Conservation (phyloP, 2,329 filamentous ascomycete genomes). For the Reticulascus tulasneorum region DNA sequence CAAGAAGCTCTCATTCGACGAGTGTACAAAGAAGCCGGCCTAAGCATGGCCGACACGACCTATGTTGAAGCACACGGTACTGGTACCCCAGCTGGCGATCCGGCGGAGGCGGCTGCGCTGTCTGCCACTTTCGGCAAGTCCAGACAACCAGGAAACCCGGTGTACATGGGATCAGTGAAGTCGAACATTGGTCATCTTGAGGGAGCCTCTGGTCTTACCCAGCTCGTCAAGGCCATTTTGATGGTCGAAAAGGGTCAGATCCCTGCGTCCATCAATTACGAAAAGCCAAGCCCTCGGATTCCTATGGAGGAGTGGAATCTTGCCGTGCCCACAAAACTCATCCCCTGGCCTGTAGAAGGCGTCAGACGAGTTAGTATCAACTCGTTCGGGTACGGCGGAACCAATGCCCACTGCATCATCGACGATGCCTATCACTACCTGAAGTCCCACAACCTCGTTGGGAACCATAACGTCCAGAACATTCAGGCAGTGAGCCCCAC, state of each 20-base stretch:
- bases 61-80: slow-evolving; percentile 47
- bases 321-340: background rate
- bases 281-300: slow-evolving; percentile 24
- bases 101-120: slow-evolving; percentile 47
- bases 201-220: slow-evolving; percentile 12
- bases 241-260: slow-evolving; percentile 24
- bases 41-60: slow-evolving; percentile 18
- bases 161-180: slow-evolving; percentile 10
- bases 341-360: slow-evolving; percentile 1
- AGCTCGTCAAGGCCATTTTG: slow-evolving; percentile 20
- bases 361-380: slow-evolving; percentile 1
- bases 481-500: background rate
- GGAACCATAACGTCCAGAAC: background rate
- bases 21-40: slow-evolving; percentile 25
- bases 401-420: slow-evolving; percentile 6
- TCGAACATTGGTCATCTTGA: slow-evolving; percentile 22
- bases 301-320: slow-evolving; percentile 18
- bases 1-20: slow-evolving; percentile 30
- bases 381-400: slow-evolving; percentile 5
- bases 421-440: slow-evolving; percentile 5
- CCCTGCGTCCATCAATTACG: slow-evolving; percentile 21
- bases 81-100: slow-evolving; percentile 51
- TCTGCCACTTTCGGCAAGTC: slow-evolving; percentile 34
- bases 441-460: background rate
- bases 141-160: slow-evolving; percentile 18